These are phyloP conservation scores for Avena insularis DNA, from an alignment of 176 grass and related monocot species.

Conservation along the genomic window DNA sequence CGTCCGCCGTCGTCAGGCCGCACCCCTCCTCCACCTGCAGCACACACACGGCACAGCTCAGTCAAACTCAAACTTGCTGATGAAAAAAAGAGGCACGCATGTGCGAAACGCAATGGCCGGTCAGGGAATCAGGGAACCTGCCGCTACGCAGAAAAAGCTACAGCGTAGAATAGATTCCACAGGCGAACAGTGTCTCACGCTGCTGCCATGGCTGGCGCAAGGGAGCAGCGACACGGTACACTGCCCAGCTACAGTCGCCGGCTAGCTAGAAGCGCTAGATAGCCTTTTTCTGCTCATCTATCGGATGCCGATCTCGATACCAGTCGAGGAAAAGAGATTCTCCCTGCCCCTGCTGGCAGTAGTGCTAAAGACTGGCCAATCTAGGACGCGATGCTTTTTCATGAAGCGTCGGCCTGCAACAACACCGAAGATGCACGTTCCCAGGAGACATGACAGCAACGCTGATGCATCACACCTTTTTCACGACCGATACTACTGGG, in stretches of 20 bases:
- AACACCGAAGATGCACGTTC: background rate
- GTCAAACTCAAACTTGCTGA: background rate
- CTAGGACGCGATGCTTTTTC: slow-evolving; percentile 7
- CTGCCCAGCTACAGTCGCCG: background rate
- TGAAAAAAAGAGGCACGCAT: too few relatives aligned
- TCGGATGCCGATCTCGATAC: slow-evolving; percentile 35
- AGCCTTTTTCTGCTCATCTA: slow-evolving; percentile 46
- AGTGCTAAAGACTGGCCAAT: background rate
- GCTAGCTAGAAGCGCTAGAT: background rate
- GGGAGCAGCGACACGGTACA: background rate
- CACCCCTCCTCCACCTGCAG: slow-evolving; percentile 92
- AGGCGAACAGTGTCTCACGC: background rate
- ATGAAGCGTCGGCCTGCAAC: background rate
- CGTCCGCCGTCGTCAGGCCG: slow-evolving; percentile 66
- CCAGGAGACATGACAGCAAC: slow-evolving; percentile 25
- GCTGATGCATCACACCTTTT: background rate
- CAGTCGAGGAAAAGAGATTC: slow-evolving; percentile 43
- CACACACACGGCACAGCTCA: background rate
- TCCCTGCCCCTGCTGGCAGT: background rate
- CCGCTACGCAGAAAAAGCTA: background rate
- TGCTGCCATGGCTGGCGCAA: background rate
- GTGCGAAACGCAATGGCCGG: background rate
- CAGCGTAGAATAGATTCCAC: background rate
- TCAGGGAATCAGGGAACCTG: slow-evolving; percentile 31
- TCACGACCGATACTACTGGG: too few relatives aligned